Conservation (phyloP, 257 asterid species). For the Linderniella brevidens region DNA sequence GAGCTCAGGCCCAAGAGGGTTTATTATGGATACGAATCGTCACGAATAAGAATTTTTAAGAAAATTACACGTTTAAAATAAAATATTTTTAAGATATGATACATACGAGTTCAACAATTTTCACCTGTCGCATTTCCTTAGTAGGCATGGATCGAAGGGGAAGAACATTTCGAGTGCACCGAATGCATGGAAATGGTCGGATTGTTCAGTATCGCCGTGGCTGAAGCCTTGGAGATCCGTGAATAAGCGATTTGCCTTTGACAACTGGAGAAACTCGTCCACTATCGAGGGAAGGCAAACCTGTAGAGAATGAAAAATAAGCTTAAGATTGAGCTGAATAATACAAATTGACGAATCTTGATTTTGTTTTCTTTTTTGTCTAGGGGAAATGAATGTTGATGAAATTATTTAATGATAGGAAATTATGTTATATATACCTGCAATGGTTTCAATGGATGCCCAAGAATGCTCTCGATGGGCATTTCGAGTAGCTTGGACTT, state of each 20-base stretch:
- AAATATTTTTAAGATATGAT: neutral
- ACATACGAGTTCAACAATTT: constrained; percentile 3
- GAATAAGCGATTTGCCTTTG: constrained; percentile 29
- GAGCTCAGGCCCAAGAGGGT: too few species aligned
- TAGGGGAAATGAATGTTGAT: too few species aligned
- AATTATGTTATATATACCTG: constrained; percentile 24
- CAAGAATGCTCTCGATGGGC: constrained; percentile 51
- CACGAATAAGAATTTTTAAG: too few species aligned
- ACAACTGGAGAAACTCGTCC: constrained; percentile 58
- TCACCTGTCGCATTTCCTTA: constrained; percentile 75
- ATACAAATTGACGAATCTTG: too few species aligned
- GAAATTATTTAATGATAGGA: neutral
- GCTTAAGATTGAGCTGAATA: neutral
- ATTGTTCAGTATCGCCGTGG: constrained; percentile 25
- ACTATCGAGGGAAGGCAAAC: constrained; percentile 84
- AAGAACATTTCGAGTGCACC: constrained; percentile 87
- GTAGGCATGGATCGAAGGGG: constrained; percentile 85
- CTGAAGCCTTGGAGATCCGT: constrained; percentile 27
- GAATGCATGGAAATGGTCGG: constrained; percentile 47
- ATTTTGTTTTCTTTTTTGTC: too few species aligned
- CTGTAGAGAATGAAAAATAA: constrained; percentile 15
- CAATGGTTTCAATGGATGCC: constrained; percentile 49
- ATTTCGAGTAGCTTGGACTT: constrained; percentile 34
- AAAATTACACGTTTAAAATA: too few species aligned
- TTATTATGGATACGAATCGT: too few species aligned